Evolutionary conservation across 1,284 basidiomycete species (phyloP).

Genomic region (Rhodotorula sp.): DNA sequence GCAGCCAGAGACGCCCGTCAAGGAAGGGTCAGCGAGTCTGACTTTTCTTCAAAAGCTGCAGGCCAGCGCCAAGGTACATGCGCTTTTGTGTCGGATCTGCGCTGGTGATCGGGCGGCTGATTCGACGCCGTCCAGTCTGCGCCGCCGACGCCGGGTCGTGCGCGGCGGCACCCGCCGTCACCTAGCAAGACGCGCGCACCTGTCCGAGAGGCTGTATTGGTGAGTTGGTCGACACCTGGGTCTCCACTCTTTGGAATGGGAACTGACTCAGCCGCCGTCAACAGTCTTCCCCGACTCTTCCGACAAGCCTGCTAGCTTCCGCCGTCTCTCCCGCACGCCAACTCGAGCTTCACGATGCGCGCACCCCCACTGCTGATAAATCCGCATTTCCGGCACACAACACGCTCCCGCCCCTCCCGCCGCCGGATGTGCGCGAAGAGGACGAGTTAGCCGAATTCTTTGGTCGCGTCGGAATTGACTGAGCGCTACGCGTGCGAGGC

Average conservation of each 20-base stretch:
- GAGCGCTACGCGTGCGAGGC: too few species aligned
- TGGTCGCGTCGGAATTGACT: too few species aligned
- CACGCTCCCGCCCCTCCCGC: not conserved
- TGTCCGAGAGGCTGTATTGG: too few species aligned
- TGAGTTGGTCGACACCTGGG: not conserved
- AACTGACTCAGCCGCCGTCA: too few species aligned
- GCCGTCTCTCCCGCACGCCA: not conserved
- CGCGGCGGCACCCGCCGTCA: not conserved
- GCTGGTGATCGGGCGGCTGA: not conserved
- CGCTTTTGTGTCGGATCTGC: not conserved
- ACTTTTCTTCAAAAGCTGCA: slow-evolving; percentile 25
- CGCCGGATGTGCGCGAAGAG: not conserved
- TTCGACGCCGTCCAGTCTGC: not conserved
- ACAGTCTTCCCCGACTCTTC: too few species aligned
- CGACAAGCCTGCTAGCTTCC: too few species aligned
- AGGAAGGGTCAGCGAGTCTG: not conserved
- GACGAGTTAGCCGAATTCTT: not conserved
- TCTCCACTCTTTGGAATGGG: too few species aligned
- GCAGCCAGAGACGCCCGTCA: not conserved
- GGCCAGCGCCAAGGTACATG: slow-evolving; percentile 9
- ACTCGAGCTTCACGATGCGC: not conserved
- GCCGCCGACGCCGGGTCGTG: not conserved
- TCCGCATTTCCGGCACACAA: not conserved
- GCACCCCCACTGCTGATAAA: too few species aligned
- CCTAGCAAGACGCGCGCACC: not conserved